phyloP scores from a whole-genome alignment of 805 yeast species.

The Teunomyces gatunensis region DNA sequence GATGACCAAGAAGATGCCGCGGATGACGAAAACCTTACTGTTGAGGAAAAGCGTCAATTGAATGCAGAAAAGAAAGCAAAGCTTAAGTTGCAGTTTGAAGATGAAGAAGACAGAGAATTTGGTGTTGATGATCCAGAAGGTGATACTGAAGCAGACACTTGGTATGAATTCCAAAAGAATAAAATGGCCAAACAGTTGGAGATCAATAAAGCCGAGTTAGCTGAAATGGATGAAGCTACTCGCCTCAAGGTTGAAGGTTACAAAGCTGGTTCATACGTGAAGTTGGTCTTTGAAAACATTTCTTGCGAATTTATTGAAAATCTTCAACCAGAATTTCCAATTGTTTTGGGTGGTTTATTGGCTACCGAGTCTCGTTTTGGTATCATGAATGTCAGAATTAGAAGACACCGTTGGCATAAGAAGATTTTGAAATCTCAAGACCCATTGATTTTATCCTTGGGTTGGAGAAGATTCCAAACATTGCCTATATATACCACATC shows the following conservation, averaged over 20 bases:
- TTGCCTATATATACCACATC: slow-evolving; percentile 93
- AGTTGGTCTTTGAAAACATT: slow-evolving; percentile 73
- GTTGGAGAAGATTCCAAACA: slow-evolving; percentile 99
- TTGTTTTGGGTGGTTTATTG: slow-evolving; percentile 85
- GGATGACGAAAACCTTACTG: slow-evolving; percentile 44
- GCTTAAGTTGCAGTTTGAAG: slow-evolving; percentile 85
- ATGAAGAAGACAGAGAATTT: slow-evolving; percentile 60
- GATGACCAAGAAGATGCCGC: slow-evolving; percentile 43
- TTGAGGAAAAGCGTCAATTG: slow-evolving; percentile 72
- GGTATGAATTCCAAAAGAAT: slow-evolving; percentile 97
- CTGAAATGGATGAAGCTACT: slow-evolving; percentile 69
- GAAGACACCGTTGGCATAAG: slow-evolving; percentile 99
- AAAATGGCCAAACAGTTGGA: slow-evolving; percentile 95
- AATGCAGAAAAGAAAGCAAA: slow-evolving; percentile 91
- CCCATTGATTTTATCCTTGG: slow-evolving; percentile 88
- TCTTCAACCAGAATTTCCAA: slow-evolving; percentile 81
- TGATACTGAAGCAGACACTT: slow-evolving; percentile 76
- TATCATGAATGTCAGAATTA: slow-evolving; percentile 84
- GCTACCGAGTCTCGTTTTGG: slow-evolving; percentile 94
- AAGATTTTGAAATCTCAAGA: slow-evolving; percentile 93
- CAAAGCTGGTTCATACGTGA: slow-evolving; percentile 91
- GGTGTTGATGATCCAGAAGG: slow-evolving; percentile 81
- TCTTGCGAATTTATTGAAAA: slow-evolving; percentile 90
- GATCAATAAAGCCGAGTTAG: slow-evolving; percentile 80
- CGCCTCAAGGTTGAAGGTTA: slow-evolving; percentile 85